Evolutionary conservation across 2,329 filamentous ascomycete genomes (phyloP), one percentile per base, ranked within the genome.

Genomic region (Aspergillus awamori): DNA sequence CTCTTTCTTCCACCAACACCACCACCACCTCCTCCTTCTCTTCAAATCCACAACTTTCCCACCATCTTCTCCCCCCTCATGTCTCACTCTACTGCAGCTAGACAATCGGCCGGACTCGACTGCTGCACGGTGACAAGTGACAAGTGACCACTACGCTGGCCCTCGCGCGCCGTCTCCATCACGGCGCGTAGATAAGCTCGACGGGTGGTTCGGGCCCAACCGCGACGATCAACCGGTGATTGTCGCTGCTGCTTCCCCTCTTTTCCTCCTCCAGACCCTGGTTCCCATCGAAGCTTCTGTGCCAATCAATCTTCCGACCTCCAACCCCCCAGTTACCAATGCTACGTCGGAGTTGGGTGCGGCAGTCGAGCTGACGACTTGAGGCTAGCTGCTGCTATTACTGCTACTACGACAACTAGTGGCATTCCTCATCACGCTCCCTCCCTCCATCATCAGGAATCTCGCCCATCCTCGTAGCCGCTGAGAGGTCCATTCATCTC

Each of bases 151-250:
- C 15, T 17, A 20, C 26, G 3, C 26, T 28, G 47, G 26, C 17
- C 17, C 30, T 47, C 30, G 30, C 24, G 54, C 43, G 30, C 17
- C 20, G 57, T 45, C 53, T 52, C 61, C 60, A 65, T 67, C 59
- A 57, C 63, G 59, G 67, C 67, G 66, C 62, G 61, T 69, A 66
- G 62, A 61, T 67, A 68, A 68, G 65, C 65, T 67, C 58, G 51
- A 45, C 60, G 61, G 62, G 58, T 63, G 62, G 64, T 39, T 63
- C 59, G 64, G 62, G 61, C 58, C 63, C 62, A 63, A 63, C 63
- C 61, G 66, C 62, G 67, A 66, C 63, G 67, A 70, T 70, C 69
- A 65, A 67, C 65, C 68, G 58, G 58, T 61, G 63, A 56, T 65
- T 63, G 60, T 61, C 53, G 57, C 24, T 13, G 43, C 45, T 56